phyloP scores from a whole-genome alignment of 306 rosid genomes.

The Canavalia gladiata region DNA sequence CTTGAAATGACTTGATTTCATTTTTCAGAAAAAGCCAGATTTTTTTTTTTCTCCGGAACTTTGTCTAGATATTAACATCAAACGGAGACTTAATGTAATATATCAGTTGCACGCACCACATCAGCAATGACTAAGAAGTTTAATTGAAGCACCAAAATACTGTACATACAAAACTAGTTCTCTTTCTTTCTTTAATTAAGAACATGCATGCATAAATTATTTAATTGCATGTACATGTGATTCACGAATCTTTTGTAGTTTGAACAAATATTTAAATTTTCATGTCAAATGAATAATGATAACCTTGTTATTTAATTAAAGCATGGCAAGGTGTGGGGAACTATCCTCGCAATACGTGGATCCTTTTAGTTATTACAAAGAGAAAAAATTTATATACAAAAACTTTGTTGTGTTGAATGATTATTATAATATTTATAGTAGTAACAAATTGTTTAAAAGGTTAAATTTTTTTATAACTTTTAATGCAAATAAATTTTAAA shows the following conservation, averaged over 20 bases:
- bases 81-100: neutral
- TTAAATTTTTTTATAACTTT: too few species aligned
- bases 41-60: neutral
- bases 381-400: too few species aligned
- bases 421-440: too few species aligned
- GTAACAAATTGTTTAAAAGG: too few species aligned
- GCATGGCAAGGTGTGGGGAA: neutral
- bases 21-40: neutral
- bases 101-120: constrained; percentile 19
- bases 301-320: neutral
- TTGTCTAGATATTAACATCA: neutral
- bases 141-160: neutral
- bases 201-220: neutral
- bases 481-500: too few species aligned
- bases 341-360: too few species aligned
- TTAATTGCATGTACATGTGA: constrained; percentile 25
- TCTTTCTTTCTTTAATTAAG: neutral
- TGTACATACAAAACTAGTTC: neutral
- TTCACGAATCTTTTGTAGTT: constrained; percentile 22
- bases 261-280: constrained; percentile 6
- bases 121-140: constrained; percentile 1
- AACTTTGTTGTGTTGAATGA: too few species aligned
- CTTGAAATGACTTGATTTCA: constrained; percentile 19
- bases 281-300: constrained; percentile 9
- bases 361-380: too few species aligned